A percentile compares a stretch with the other conserved stretches of the same genome.
Evolutionary conservation across 257 asterid genomes (phyloP).

Genomic region (Solanum clarkiae): DNA sequence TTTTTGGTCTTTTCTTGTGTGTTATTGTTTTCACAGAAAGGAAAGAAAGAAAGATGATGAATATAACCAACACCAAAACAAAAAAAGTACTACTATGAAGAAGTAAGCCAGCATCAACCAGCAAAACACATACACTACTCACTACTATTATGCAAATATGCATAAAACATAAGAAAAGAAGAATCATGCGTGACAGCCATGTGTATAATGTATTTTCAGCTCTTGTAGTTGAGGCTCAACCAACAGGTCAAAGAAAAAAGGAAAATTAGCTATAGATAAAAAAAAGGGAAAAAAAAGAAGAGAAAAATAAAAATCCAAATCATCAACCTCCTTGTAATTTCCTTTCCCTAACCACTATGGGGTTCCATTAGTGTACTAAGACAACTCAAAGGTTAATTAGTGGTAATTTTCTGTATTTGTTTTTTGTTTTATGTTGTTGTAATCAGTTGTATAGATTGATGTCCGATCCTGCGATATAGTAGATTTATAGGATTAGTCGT

Average conservation of each 20-base stretch:
- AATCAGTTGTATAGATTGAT: neutral
- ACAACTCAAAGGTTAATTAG: neutral
- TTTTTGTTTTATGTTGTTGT: neutral
- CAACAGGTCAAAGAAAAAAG: slow-evolving; percentile 19
- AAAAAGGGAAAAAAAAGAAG: neutral
- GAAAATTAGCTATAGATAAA: neutral
- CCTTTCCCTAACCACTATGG: neutral
- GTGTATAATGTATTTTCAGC: slow-evolving; percentile 19
- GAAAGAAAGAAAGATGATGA: slow-evolving; percentile 5
- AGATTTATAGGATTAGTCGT: too few relatives aligned
- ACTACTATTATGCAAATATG: slow-evolving; percentile 30
- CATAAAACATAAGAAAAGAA: slow-evolving; percentile 39
- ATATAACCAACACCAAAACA: neutral
- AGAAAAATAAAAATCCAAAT: neutral
- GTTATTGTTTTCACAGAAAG: slow-evolving; percentile 20
- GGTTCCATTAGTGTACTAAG: neutral
- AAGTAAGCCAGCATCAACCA: slow-evolving; percentile 2
- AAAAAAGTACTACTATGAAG: neutral
- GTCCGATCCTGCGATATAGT: too few relatives aligned
- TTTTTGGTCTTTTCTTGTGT: slow-evolving; percentile 7
- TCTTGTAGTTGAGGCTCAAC: neutral
- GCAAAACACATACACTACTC: slow-evolving; percentile 8
- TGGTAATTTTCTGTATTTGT: neutral
- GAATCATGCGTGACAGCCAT: slow-evolving; percentile 30
- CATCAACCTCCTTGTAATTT: neutral